Percentiles rank a stretch among this genome's conserved stretches.
Evolutionary conservation across 192 early-diverging fungal species (phyloP).

Genomic region (Polychytrium aggregatum): DNA sequence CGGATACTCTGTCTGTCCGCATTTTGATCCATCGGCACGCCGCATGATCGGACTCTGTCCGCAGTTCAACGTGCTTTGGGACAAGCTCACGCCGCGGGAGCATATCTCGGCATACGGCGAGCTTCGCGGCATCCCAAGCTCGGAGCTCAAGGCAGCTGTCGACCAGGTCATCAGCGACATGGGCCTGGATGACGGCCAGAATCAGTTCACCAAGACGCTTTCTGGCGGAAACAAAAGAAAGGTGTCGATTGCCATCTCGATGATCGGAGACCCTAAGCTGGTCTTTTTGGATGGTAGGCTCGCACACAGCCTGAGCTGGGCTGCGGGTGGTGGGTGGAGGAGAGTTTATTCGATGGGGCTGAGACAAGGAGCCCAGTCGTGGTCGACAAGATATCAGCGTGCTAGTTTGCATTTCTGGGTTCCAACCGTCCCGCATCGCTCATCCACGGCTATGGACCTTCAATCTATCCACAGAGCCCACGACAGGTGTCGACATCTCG

Average conservation of each 20-base stretch:
- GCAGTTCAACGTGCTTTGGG: neutral
- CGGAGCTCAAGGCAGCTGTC: slow-evolving; percentile 7
- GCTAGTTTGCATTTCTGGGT: no score
- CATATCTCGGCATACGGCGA: slow-evolving; percentile 26
- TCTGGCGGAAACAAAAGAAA: slow-evolving; percentile 14
- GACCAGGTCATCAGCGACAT: slow-evolving; percentile 17
- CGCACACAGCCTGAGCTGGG: no score
- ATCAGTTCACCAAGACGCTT: slow-evolving; percentile 12
- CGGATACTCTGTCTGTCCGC: slow-evolving; percentile 17
- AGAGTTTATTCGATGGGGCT: no score
- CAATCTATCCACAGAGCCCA: no score
- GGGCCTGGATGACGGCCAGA: slow-evolving; percentile 14
- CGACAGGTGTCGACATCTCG: slow-evolving; percentile 31
- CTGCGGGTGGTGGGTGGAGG: no score
- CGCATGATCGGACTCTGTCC: slow-evolving; percentile 33
- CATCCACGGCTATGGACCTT: no score
- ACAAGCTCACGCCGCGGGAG: slow-evolving; percentile 22
- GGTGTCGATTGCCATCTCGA: slow-evolving; percentile 9
- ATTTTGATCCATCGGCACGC: neutral
- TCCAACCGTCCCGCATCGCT: no score
- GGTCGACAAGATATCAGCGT: no score
- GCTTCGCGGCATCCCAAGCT: slow-evolving; percentile 25
- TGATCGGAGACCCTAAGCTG: slow-evolving; percentile 9
- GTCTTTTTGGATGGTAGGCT: slow-evolving; percentile 18
- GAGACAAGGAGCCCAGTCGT: no score